Evolutionary conservation across 176 grass and related monocot species (phyloP), one percentile per base, ranked within the genome.

Genomic region (Triticum urartu): DNA sequence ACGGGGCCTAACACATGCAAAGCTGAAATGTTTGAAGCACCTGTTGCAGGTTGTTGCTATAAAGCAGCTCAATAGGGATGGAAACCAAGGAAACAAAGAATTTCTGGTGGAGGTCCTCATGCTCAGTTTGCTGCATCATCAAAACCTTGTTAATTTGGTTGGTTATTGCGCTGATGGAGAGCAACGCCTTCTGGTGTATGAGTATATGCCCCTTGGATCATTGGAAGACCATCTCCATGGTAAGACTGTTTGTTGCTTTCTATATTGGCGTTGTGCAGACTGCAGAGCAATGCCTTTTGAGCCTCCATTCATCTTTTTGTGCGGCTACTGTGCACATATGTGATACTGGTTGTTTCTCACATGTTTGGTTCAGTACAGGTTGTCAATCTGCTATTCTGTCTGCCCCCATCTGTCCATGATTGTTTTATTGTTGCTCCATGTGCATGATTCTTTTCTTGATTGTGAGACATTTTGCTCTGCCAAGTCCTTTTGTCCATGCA

Each of bases 101-200:
- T 95, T 95, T 90, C 93, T 92, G 13, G 93, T 92, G 80, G 93
- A 95, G 80, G 92, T 94, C 28, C 87, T 94, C 39, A 94, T 94
- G 92, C 92, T 94, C 62, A 94, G 92, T 76, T 74, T 94, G 77
- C 80, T 94, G 75, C 92, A 92, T 81, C 90, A 94, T 69, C 67
- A 89, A 87, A 94, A 94, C 30, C 92, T 94, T 83, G 92, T 94
- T 15, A 94, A 64, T 85, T 85, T 94, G 76, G 90, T 94, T 80
- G 92, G 92, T 70, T 94, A 92, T 84, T 92, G 92, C 88, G 87
- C 90, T 30, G 92, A 94, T 81, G 92, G 92, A 71, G 92, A 94
- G 82, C 92, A 92, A 20, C 89, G 92, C 21, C 92, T 94, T 86
- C 92, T 94, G 69, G 92, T 94, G 69, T 94, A 94, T 40, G 92